phyloP scores from a whole-genome alignment of 306 rosid species.

The Inga oerstediana region DNA sequence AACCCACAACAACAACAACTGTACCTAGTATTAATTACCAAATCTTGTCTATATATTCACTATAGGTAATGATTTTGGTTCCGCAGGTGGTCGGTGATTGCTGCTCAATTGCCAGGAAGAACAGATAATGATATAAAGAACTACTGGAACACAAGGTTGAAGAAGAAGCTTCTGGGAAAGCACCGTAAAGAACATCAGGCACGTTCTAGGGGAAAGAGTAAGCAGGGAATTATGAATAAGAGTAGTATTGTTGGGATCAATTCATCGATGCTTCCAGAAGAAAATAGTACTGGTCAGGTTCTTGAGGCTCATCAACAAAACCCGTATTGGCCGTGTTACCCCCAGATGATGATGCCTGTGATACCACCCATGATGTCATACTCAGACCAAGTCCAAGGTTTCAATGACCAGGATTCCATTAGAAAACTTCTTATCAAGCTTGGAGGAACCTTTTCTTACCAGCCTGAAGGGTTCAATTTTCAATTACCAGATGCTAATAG shows the following conservation, averaged over 20 bases:
- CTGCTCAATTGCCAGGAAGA: slow-evolving; percentile 92
- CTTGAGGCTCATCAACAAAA: slow-evolving; percentile 20
- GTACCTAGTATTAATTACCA: not conserved
- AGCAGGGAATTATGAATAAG: slow-evolving; percentile 33
- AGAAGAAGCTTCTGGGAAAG: slow-evolving; percentile 82
- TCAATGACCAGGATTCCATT: slow-evolving; percentile 53
- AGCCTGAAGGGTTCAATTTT: slow-evolving; percentile 34
- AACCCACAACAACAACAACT: not conserved
- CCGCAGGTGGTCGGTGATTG: slow-evolving; percentile 90
- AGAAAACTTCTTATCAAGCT: slow-evolving; percentile 69
- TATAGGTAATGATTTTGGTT: not conserved
- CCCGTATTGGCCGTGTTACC: slow-evolving; percentile 57
- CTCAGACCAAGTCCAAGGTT: slow-evolving; percentile 25
- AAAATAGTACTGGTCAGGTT: slow-evolving; percentile 31
- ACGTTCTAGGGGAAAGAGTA: slow-evolving; percentile 44
- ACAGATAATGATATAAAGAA: slow-evolving; percentile 96
- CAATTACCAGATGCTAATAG: slow-evolving; percentile 38
- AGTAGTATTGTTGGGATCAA: slow-evolving; percentile 7
- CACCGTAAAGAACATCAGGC: slow-evolving; percentile 63
- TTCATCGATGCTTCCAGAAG: slow-evolving; percentile 30
- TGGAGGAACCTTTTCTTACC: slow-evolving; percentile 65
- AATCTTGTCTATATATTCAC: not conserved
- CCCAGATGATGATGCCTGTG: slow-evolving; percentile 5
- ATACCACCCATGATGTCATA: slow-evolving; percentile 37
- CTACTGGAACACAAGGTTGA: slow-evolving; percentile 96